Evolutionary conservation across 106 monocot genomes (phyloP), one percentile per base, ranked within the genome.

Genomic region (Allium sativum): DNA sequence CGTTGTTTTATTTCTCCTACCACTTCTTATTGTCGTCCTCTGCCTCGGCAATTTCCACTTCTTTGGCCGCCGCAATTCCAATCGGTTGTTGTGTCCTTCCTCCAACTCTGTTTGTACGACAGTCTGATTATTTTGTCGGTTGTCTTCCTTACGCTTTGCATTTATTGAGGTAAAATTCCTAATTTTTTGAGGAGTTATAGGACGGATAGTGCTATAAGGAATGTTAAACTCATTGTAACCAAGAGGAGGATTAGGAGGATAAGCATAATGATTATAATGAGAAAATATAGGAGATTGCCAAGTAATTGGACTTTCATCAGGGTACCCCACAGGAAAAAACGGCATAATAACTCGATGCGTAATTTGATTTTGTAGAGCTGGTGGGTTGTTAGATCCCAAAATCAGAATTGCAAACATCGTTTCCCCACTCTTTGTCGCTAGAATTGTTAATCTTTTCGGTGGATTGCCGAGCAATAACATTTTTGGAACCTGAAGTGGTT

Each of bases 401-500:
- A 65, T 15, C 67, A 55, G 59, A 8, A 64, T 71, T 66, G 59
- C 53, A 22, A 69, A 40, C 44, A 19, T 21, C 45, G 12, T 61
- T 62, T 53, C 45, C n/a, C 50, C 55, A 56, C 48, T 63, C 61
- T 58, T 1, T 59, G 68, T 52, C 41, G 60, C 12, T 3, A 17
- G n/a, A 55, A 19, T 15, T 3, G 7, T 15, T 7, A 9, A 31
- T 67, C 71, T 72, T 72, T 72, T 64, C 51, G 69, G 54, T 55
- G 18, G 8, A 73, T 76, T 52, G 76, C 42, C 69, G 76, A 54
- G 73, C 84, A 68, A 69, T 69, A 48, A 72, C 69, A 65, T 89
- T 86, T 65, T 95, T 90, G 44, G 84, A 95, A 73, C 90, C 95
- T 50, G 85, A 88, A 17, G 75, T 84, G 16, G 89, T 79, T 1